Conservation (phyloP, 495 filamentous ascomycete species). For the Friedmanniomyces endolithicus region DNA sequence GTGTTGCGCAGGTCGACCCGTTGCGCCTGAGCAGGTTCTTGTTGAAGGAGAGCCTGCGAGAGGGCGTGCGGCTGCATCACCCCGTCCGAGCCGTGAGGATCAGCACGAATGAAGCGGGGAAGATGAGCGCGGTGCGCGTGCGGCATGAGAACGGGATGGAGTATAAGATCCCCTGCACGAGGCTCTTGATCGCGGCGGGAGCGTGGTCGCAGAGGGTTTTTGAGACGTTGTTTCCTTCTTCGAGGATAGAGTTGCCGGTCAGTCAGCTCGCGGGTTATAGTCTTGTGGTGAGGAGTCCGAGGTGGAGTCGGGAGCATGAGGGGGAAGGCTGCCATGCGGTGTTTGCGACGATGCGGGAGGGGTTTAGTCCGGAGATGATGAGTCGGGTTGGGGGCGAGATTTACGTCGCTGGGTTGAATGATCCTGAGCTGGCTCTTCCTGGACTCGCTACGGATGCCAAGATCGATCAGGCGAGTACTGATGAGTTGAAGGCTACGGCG, state of each 20-base stretch:
- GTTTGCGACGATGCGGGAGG: conserved; percentile 46
- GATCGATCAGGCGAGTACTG: conserved; percentile 36
- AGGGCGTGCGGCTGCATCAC: conserved; percentile 56
- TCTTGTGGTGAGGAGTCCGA: conserved; percentile 50
- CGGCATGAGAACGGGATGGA: conserved; percentile 36
- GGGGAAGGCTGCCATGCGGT: conserved; percentile 49
- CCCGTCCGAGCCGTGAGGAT: conserved; percentile 46
- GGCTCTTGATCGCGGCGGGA: conserved; percentile 53
- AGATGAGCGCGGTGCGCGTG: conserved; percentile 39
- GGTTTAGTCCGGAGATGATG: conserved; percentile 64
- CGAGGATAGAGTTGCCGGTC: conserved; percentile 41
- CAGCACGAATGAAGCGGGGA: conserved; percentile 33
- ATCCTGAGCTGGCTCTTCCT: conserved; percentile 44
- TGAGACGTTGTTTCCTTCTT: conserved; percentile 47
- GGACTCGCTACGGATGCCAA: conserved; percentile 37
- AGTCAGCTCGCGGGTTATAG: conserved; percentile 58
- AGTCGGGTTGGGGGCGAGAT: conserved; percentile 52
- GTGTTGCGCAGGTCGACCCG: conserved; percentile 58
- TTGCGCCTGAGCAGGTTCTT: conserved; percentile 51
- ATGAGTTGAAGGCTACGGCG: conserved; percentile 42
- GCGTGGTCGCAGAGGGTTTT: conserved; percentile 58
- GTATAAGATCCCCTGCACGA: conserved; percentile 31
- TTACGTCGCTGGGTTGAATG: conserved; percentile 66
- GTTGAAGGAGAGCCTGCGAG: conserved; percentile 40
- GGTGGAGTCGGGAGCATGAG: conserved; percentile 36